These are phyloP conservation scores for Colletotrichum godetiae DNA, from an alignment of 2,329 filamentous ascomycete genomes.

Conservation along the genomic window DNA sequence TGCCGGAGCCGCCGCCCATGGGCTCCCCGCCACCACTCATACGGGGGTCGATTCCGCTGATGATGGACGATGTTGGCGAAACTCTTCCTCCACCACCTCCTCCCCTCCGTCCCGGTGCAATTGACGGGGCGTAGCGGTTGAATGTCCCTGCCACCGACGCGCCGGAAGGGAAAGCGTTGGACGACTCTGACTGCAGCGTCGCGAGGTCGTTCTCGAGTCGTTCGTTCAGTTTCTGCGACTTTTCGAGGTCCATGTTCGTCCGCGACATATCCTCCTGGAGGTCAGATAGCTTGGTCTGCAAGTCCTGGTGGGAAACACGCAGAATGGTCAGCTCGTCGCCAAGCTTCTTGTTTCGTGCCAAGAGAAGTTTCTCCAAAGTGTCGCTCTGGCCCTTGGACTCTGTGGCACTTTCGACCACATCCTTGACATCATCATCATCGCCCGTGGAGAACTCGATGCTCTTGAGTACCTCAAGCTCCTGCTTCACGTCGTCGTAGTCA, in stretches of 20 bases:
- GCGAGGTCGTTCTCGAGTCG: slow-evolving; percentile 94
- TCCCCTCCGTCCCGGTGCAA: slow-evolving; percentile 70
- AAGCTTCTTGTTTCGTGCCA: slow-evolving; percentile 96
- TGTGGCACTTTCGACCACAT: slow-evolving; percentile 58
- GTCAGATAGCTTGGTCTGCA: slow-evolving; percentile 82
- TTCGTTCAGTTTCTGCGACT: slow-evolving; percentile 83
- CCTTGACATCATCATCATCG: slow-evolving; percentile 73
- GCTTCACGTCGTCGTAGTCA: slow-evolving; percentile 96
- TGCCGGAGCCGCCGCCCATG: slow-evolving; percentile 81
- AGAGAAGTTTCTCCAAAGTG: slow-evolving; percentile 87
- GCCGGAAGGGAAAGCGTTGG: slow-evolving; percentile 86
- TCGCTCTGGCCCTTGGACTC: slow-evolving; percentile 74
- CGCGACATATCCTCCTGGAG: slow-evolving; percentile 86
- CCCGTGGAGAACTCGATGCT: slow-evolving; percentile 97
- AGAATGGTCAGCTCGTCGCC: slow-evolving; percentile 93
- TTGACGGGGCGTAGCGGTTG: slow-evolving; percentile 78
- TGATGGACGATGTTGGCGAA: slow-evolving; percentile 97
- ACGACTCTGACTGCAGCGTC: slow-evolving; percentile 85
- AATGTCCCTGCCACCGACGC: slow-evolving; percentile 96
- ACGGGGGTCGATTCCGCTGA: slow-evolving; percentile 90
- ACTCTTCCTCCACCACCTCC: slow-evolving; percentile 74
- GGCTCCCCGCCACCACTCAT: slow-evolving; percentile 66
- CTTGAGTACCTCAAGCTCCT: slow-evolving; percentile 95
- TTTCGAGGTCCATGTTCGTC: slow-evolving; percentile 88
- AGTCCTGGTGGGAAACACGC: slow-evolving; percentile 91